Conservation (phyloP, 2,329 filamentous ascomycete species). For the Colletotrichum orbiculare region DNA sequence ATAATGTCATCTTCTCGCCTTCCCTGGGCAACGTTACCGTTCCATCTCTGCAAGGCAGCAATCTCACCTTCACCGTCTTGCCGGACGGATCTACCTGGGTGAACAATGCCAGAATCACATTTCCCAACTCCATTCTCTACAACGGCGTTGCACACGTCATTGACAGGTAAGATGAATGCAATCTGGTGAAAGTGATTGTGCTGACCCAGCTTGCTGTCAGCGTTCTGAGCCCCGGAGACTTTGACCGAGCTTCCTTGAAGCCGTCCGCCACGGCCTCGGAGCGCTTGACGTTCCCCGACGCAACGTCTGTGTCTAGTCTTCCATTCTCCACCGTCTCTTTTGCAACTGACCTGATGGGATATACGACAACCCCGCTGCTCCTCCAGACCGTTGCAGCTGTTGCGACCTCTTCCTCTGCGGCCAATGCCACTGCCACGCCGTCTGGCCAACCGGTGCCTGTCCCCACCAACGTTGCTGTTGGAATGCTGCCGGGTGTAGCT, state of each 20-base stretch:
- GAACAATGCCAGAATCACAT: slow-evolving; percentile 45
- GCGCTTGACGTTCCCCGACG: slow-evolving; percentile 42
- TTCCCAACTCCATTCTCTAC: slow-evolving; percentile 44
- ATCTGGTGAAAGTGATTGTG: rapidly evolving
- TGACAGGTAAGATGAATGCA: slow-evolving; percentile 40
- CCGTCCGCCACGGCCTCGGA: slow-evolving; percentile 40
- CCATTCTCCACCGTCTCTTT: slow-evolving; percentile 43
- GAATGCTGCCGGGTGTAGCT: not conserved
- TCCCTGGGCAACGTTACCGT: slow-evolving; percentile 43
- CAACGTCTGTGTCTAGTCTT: slow-evolving; percentile 41
- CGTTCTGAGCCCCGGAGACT: slow-evolving; percentile 42
- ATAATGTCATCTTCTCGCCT: slow-evolving; percentile 45
- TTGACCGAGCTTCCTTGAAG: slow-evolving; percentile 41
- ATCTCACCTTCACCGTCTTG: slow-evolving; percentile 44
- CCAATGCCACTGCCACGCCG: slow-evolving; percentile 10
- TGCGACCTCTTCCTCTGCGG: slow-evolving; percentile 8
- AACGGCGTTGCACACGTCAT: slow-evolving; percentile 48
- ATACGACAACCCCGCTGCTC: slow-evolving; percentile 42
- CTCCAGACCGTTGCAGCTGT: slow-evolving; percentile 43
- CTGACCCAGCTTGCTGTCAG: slow-evolving; percentile 26
- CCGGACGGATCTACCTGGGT: slow-evolving; percentile 45
- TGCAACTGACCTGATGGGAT: slow-evolving; percentile 38
- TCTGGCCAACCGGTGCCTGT: slow-evolving; percentile 8
- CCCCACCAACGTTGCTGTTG: not conserved
- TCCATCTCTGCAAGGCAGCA: slow-evolving; percentile 39